These are phyloP conservation scores for Leptomonas seymouri DNA, from an alignment of 208 protist genomes.

Conservation along the genomic window DNA sequence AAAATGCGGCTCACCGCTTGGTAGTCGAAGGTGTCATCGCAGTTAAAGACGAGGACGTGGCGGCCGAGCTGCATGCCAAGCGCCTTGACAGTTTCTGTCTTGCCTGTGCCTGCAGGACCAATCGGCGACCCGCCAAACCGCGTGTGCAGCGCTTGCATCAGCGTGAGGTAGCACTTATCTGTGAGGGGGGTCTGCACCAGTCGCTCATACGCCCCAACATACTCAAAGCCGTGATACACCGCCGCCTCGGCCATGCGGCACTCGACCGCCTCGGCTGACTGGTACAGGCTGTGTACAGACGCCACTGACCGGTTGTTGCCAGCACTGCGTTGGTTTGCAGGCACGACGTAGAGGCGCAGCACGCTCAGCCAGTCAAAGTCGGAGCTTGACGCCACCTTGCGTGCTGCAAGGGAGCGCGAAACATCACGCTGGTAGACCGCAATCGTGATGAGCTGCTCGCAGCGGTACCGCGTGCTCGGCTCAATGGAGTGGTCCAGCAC, in stretches of 20 bases:
- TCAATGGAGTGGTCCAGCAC: slow-evolving; percentile 42
- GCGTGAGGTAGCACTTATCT: slow-evolving; percentile 98
- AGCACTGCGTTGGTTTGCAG: slow-evolving; percentile 15
- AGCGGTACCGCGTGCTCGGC: slow-evolving; percentile 78
- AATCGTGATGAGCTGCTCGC: slow-evolving; percentile 98
- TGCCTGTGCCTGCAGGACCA: slow-evolving; percentile 98
- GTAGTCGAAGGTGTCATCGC: slow-evolving; percentile 99
- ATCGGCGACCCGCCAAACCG: slow-evolving; percentile 98
- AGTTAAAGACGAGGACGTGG: slow-evolving; percentile 99
- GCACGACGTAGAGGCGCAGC: slow-evolving; percentile 94
- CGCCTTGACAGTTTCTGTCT: slow-evolving; percentile 99
- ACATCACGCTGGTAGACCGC: slow-evolving; percentile 98
- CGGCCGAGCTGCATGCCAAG: slow-evolving; percentile 97
- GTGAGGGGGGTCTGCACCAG: slow-evolving; percentile 99
- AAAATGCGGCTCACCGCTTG: slow-evolving; percentile 99
- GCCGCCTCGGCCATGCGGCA: slow-evolving; percentile 97
- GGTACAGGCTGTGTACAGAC: not conserved
- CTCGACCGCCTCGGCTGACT: slow-evolving; percentile 51
- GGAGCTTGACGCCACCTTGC: slow-evolving; percentile 44
- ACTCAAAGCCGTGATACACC: slow-evolving; percentile 99
- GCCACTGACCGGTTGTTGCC: not conserved
- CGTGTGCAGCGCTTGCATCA: slow-evolving; percentile 98
- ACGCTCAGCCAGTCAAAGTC: slow-evolving; percentile 98
- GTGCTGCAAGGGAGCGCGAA: slow-evolving; percentile 68
- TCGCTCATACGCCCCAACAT: slow-evolving; percentile 96